These are phyloP conservation scores for Rhododendron ovatum DNA, from an alignment of 148 eudicot species.

Conservation along the genomic window DNA sequence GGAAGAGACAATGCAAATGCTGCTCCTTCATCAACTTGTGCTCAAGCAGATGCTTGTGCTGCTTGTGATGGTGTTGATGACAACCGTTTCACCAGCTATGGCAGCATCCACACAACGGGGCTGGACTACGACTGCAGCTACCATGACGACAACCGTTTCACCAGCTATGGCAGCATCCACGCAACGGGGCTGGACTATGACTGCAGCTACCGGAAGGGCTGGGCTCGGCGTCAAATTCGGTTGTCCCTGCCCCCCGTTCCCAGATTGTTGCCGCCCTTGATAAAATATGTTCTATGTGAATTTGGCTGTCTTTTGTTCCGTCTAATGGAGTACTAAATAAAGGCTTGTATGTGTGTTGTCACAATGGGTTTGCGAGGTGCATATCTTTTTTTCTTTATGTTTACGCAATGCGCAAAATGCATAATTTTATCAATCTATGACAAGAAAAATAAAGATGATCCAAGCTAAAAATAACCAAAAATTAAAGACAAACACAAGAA, in stretches of 20 bases:
- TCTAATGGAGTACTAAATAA: background rate
- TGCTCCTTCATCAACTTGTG: background rate
- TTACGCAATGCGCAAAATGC: background rate
- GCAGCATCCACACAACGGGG: too few species aligned
- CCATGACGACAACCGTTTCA: too few species aligned
- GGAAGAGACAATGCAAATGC: background rate
- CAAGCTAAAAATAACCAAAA: too few species aligned
- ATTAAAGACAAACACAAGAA: too few species aligned
- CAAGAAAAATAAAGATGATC: too few species aligned
- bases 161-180: too few species aligned
- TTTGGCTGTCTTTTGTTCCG: background rate
- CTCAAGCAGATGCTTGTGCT: background rate
- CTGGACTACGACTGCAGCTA: too few species aligned
- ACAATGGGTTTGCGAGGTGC: background rate
- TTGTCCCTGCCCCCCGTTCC: background rate
- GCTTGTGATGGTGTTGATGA: background rate
- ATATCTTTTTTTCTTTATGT: background rate
- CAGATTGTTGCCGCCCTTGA: background rate
- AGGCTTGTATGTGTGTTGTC: background rate
- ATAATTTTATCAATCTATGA: background rate
- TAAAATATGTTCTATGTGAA: background rate
- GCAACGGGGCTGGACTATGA: too few species aligned
- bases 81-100: background rate
- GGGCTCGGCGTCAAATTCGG: background rate
- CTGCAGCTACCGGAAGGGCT: background rate